Evolutionary conservation across 306 rosid species (phyloP).

Genomic region (Trifolium pratense): DNA sequence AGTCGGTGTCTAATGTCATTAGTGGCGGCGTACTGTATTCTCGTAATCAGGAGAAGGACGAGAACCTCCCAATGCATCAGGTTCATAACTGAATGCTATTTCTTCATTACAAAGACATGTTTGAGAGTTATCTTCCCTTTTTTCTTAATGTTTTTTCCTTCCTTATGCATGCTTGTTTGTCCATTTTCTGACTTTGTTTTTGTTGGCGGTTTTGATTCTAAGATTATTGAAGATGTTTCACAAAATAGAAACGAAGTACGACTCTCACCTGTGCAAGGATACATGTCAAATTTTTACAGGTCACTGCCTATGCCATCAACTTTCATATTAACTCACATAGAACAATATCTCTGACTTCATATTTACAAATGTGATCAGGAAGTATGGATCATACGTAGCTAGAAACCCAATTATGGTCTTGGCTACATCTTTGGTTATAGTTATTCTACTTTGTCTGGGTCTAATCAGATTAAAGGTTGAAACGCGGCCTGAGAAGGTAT

Average conservation of each 20-base stretch:
- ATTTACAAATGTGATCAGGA: constrained; percentile 58
- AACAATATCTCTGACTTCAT: constrained; percentile 50
- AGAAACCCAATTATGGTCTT: constrained; percentile 74
- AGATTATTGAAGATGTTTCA: constrained; percentile 77
- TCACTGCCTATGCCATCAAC: constrained; percentile 45
- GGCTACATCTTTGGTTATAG: constrained; percentile 72
- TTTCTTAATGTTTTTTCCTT: constrained; percentile 23
- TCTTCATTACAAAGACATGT: constrained; percentile 27
- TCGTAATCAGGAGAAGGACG: constrained; percentile 68
- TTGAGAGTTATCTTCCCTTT: constrained; percentile 35
- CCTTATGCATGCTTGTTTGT: constrained; percentile 32
- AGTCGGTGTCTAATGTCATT: constrained; percentile 55
- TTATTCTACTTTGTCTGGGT: constrained; percentile 87
- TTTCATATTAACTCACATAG: constrained; percentile 31
- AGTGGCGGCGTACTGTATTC: constrained; percentile 60
- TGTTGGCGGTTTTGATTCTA: constrained; percentile 38
- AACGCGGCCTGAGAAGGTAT: constrained; percentile 91
- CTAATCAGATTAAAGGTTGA: constrained; percentile 90
- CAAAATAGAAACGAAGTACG: constrained; percentile 59
- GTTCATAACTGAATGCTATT: constrained; percentile 51
- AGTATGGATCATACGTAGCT: constrained; percentile 89
- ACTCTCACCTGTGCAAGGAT: constrained; percentile 91
- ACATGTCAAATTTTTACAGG: constrained; percentile 86
- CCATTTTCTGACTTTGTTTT: constrained; percentile 31
- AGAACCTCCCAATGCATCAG: constrained; percentile 82